These are phyloP conservation scores for Tetraselmis chui DNA, from an alignment of 139 green algal genomes.

Conservation along the genomic window DNA sequence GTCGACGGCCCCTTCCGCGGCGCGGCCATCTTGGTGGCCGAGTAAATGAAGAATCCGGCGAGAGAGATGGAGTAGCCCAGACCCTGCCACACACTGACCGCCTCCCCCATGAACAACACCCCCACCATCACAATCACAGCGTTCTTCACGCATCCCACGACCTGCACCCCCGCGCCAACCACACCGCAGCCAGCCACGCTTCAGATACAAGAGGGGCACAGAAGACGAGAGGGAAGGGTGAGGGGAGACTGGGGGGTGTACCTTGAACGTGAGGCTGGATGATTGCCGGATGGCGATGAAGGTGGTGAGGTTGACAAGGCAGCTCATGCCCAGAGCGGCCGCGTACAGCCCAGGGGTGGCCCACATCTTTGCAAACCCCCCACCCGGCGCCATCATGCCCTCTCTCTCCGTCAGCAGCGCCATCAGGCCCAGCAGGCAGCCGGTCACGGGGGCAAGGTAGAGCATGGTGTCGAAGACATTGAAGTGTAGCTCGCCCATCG, in stretches of 20 bases:
- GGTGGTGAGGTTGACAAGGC: constrained; percentile 50
- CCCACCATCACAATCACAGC: constrained; percentile 27
- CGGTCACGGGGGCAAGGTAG: constrained; percentile 18
- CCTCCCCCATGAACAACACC: constrained; percentile 16
- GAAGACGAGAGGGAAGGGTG: background rate
- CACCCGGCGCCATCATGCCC: constrained; percentile 8
- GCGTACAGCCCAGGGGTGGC: constrained; percentile 10
- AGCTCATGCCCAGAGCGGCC: constrained; percentile 22
- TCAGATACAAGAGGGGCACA: background rate
- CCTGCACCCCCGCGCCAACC: background rate
- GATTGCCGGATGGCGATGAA: constrained; percentile 56
- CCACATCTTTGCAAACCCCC: constrained; percentile 20
- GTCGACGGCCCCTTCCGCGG: background rate
- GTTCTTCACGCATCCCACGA: constrained; percentile 10
- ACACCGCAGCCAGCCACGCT: background rate
- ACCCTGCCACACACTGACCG: constrained; percentile 30
- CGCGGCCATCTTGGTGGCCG: background rate
- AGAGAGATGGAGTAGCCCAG: constrained; percentile 53
- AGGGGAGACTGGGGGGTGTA: background rate
- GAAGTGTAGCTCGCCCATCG: constrained; percentile 19
- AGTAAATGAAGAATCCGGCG: constrained; percentile 51
- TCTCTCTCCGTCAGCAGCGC: constrained; percentile 14
- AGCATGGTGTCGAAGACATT: constrained; percentile 28
- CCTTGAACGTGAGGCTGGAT: constrained; percentile 68
- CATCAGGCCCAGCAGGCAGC: background rate